These are phyloP conservation scores for Aaosphaeria arxii DNA, from an alignment of 2,329 filamentous ascomycete species.

Conservation along the genomic window DNA sequence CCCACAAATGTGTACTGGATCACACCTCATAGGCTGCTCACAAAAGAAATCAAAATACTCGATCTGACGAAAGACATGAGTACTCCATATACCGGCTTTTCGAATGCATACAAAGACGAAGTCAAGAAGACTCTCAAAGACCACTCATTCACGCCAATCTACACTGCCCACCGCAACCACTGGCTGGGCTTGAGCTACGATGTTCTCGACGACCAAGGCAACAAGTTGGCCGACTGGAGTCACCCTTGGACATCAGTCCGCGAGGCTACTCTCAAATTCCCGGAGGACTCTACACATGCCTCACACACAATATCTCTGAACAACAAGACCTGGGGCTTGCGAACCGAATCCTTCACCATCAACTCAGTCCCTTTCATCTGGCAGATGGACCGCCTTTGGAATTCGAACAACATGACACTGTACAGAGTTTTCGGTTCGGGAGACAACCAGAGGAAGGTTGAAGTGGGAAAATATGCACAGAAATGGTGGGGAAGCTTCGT, in stretches of 20 bases:
- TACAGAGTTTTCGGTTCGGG: constrained; percentile 14
- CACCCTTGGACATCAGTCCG: constrained; percentile 15
- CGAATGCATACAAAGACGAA: constrained; percentile 13
- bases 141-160: constrained; percentile 13
- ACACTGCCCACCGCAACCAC: constrained; percentile 8
- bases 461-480: constrained; percentile 22
- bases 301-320: constrained; percentile 11
- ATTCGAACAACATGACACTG: constrained; percentile 19
- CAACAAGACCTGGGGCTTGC: constrained; percentile 13
- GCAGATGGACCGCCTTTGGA: constrained; percentile 17
- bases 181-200: constrained; percentile 15
- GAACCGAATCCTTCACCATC: constrained; percentile 16
- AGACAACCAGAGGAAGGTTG: constrained; percentile 9
- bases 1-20: constrained; percentile 21
- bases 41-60: constrained; percentile 14
- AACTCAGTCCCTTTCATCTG: constrained; percentile 16
- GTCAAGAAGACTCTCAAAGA: constrained; percentile 16
- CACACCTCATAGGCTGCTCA: constrained; percentile 14
- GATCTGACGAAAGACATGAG: constrained; percentile 14
- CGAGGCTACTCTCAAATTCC: constrained; percentile 17
- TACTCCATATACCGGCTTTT: constrained; percentile 15
- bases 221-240: constrained; percentile 14
- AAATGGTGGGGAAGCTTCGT: constrained; percentile 21
- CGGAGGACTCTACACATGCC: constrained; percentile 10
- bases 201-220: constrained; percentile 10